Base-by-base conservation (phyloP, 805 yeast genomes). In the Scheffersomyces ergatensis region DNA sequence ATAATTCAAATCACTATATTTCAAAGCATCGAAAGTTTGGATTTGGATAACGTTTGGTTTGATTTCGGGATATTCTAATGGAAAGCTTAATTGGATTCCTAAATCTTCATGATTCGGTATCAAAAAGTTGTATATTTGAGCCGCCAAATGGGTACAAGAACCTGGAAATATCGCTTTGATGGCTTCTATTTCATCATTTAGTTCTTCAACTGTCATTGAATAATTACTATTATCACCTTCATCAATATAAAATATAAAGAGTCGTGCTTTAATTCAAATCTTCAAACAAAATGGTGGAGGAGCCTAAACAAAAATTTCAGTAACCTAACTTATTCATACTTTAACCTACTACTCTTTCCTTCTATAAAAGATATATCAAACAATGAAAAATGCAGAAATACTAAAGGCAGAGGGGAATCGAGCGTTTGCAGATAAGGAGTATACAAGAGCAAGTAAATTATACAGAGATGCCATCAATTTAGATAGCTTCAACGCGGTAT, bases 151-250 rank as follows among this genome's bases (percentile, higher is more conserved):
- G 3, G 63, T 60, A 26, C 80, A 57, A 31, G 79, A 70, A 13
- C 74, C 85, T 1, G 96, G 97, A 55, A 80, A 92, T 11, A 93
- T 92, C 3, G 97, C 93, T 41, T 87, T 85, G 9, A 92, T 80
- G 11, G 96, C 92, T 30, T 77, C 81, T 15, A 88, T 62, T 55
- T 92, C 99, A 40, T 88, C 93, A 16, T 55, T 55, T 5, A 85
- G 63, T 25, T 82, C 85, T 44, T 76, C 24, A 21, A 21, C 9
- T 9, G 24, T 21, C 24, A 21, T 21, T 21, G 9, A 21, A 21
- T 9, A 21, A 21, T 7, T 21, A n/a, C n/a, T n/a, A n/a, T n/a
- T n/a, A n/a, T n/a, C n/a, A n/a, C n/a, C n/a, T n/a, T n/a, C n/a
- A n/a, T n/a, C n/a, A n/a, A n/a, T n/a, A n/a, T n/a, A 8, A 24